Conservation (phyloP, 192 early-diverging fungal species). For the Entomortierella lignicola region DNA sequence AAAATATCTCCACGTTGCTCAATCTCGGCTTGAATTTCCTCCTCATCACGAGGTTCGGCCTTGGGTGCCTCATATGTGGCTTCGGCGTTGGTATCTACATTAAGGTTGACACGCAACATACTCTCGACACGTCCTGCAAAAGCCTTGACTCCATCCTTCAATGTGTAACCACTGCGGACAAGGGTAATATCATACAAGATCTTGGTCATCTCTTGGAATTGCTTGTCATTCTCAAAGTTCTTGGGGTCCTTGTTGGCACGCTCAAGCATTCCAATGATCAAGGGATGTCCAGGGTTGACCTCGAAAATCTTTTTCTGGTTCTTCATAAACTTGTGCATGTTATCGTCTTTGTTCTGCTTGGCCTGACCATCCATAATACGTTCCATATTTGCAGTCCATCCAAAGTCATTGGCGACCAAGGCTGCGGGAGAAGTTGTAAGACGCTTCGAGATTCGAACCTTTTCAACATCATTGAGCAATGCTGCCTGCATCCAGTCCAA, state of each 20-base stretch:
- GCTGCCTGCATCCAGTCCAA: conserved; percentile 65
- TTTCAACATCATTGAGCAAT: conserved; percentile 64
- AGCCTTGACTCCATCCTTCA: conserved; percentile 63
- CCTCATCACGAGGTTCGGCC: conserved; percentile 46
- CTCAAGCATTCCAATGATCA: conserved; percentile 66
- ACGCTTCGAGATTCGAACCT: conserved; percentile 77
- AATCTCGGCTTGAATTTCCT: conserved; percentile 44
- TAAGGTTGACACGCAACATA: conserved; percentile 63
- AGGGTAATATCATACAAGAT: conserved; percentile 74
- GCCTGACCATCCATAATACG: conserved; percentile 68
- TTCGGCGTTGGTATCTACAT: conserved; percentile 58
- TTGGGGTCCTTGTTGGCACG: conserved; percentile 57
- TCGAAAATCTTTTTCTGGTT: conserved; percentile 76
- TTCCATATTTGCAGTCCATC: conserved; percentile 76
- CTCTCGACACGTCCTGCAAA: conserved; percentile 67
- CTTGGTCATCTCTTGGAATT: conserved; percentile 59
- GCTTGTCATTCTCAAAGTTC: conserved; percentile 53
- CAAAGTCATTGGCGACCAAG: conserved; percentile 69
- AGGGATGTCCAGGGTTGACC: conserved; percentile 75
- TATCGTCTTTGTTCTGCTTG: conserved; percentile 59
- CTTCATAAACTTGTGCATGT: conserved; percentile 60
- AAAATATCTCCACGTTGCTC: conserved; percentile 44
- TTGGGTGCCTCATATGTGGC: conserved; percentile 47
- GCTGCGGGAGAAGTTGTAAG: conserved; percentile 84
- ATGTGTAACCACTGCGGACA: conserved; percentile 69